These are phyloP conservation scores for Mimosa pudica DNA, from an alignment of 306 rosid genomes.

Conservation along the genomic window DNA sequence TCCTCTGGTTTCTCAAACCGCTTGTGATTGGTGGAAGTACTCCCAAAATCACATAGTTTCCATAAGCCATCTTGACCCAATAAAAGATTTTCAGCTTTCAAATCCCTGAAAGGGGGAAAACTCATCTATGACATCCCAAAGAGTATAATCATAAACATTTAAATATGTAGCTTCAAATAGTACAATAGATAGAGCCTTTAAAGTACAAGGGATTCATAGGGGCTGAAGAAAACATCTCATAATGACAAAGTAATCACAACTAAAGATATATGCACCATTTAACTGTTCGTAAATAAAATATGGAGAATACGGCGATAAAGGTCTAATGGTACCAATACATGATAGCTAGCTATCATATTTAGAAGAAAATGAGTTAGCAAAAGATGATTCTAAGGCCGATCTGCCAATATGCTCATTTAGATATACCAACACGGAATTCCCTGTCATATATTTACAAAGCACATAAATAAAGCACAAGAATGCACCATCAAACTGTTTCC, in stretches of 20 bases:
- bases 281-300: neutral
- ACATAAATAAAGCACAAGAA: neutral
- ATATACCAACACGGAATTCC: slow-evolving; percentile 16
- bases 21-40: slow-evolving; percentile 90
- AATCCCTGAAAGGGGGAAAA: slow-evolving; percentile 59
- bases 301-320: neutral
- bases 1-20: slow-evolving; percentile 94
- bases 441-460: neutral
- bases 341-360: slow-evolving; percentile 7
- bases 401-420: neutral
- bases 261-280: slow-evolving; percentile 22
- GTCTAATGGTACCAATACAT: neutral
- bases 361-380: slow-evolving; percentile 2
- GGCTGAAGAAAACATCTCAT: slow-evolving; percentile 18
- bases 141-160: slow-evolving; percentile 1
- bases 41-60: slow-evolving; percentile 98
- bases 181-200: neutral
- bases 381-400: slow-evolving; percentile 15
- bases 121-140: slow-evolving; percentile 8
- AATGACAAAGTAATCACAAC: slow-evolving; percentile 12
- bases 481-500: slow-evolving; percentile 14
- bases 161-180: slow-evolving; percentile 1
- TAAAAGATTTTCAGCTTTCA: slow-evolving; percentile 90
- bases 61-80: slow-evolving; percentile 82
- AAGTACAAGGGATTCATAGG: neutral